Percentiles rank a stretch among this genome's conserved stretches.
Evolutionary conservation across 345 rosid genomes (phyloP).

Genomic region (Limnanthes douglasii): DNA sequence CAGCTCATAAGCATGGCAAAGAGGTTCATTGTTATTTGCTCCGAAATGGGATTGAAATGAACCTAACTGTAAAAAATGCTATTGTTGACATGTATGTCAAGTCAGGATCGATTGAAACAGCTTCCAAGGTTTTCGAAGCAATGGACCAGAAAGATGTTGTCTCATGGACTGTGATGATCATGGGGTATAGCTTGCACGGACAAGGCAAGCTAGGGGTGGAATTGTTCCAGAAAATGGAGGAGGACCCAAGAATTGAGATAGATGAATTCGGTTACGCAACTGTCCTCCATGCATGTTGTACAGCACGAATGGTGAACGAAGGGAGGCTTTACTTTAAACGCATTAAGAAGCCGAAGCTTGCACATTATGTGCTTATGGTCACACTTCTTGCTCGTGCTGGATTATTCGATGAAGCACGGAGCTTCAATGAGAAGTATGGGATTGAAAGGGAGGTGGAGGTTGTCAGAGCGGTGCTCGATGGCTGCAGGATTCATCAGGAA

Average conservation of each 20-base stretch:
- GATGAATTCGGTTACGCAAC: slow-evolving; percentile 23
- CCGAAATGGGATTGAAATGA: slow-evolving; percentile 40
- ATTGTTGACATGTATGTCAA: slow-evolving; percentile 68
- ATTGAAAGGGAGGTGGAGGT: slow-evolving; percentile 20
- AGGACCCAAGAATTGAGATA: slow-evolving; percentile 11
- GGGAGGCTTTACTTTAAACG: slow-evolving; percentile 24
- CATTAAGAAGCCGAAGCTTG: slow-evolving; percentile 17
- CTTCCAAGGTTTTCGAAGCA: slow-evolving; percentile 43
- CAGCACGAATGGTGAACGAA: slow-evolving; percentile 22
- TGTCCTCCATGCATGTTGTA: slow-evolving; percentile 29
- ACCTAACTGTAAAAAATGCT: slow-evolving; percentile 59
- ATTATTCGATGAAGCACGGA: slow-evolving; percentile 24
- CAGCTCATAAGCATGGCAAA: slow-evolving; percentile 55
- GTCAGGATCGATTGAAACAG: slow-evolving; percentile 55
- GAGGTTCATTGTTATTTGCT: slow-evolving; percentile 59
- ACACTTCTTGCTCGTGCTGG: slow-evolving; percentile 26
- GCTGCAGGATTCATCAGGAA: slow-evolving; percentile 31
- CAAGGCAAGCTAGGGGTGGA: slow-evolving; percentile 46
- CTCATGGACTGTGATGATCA: slow-evolving; percentile 71
- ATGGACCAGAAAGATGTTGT: slow-evolving; percentile 47
- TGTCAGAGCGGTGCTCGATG: slow-evolving; percentile 26
- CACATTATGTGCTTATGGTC: slow-evolving; percentile 27
- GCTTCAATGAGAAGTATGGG: slow-evolving; percentile 19
- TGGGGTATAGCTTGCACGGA: slow-evolving; percentile 70
- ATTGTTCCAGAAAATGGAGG: slow-evolving; percentile 44